Base-by-base conservation (phyloP, 2,329 filamentous ascomycete species). In the Verticillium tricorpus region DNA sequence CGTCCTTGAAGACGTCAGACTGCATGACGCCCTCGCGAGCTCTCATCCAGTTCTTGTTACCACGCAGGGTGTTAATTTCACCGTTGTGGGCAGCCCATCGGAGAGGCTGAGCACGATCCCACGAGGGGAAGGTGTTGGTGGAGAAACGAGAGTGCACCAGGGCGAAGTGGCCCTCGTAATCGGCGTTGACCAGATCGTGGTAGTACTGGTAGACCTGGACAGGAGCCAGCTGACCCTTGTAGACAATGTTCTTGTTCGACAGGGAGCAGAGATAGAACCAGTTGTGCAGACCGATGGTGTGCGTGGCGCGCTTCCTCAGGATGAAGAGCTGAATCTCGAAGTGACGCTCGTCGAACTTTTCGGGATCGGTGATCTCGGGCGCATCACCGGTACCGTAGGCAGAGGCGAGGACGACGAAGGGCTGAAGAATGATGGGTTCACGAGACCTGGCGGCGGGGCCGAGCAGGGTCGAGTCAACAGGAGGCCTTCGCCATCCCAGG, bases 11-110 rank as follows among this genome's bases (percentile, higher is more conserved):
- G 60, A 96, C 83, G 67, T 93, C 89, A 1, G 94, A 98, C 74
- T 92, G 91, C 85, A 98, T 91, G 67, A 97, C 89, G 77, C 94
- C 94, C 80, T 98, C 94, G 72, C 94, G 89, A 65, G 94, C 94
- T 69, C 93, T 90, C 94, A 98, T 98, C 94, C 94, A 98, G 80
- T 98, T 98, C 85, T 98, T 98, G 82, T 98, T 98, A 64, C 94
- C 94, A 74, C 94, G 90, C 65, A 98, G 82, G 1, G 94, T 98
- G 78, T 98, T 98, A 74, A 98, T 98, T 80, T 98, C 94, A 83
- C 94, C 94, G 76, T 98, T 98, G 82, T 98, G 94, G 71, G 94
- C 94, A 67, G 93, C 93, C 94, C 94, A 98, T 78, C 94, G 88
- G 67, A 98, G 81, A 66, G 94, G 94, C 80, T 98, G 94, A 64